Evolutionary conservation across 2,329 filamentous ascomycete genomes (phyloP), one percentile per base, ranked within the genome.

Genomic region (Cytospora piceae): DNA sequence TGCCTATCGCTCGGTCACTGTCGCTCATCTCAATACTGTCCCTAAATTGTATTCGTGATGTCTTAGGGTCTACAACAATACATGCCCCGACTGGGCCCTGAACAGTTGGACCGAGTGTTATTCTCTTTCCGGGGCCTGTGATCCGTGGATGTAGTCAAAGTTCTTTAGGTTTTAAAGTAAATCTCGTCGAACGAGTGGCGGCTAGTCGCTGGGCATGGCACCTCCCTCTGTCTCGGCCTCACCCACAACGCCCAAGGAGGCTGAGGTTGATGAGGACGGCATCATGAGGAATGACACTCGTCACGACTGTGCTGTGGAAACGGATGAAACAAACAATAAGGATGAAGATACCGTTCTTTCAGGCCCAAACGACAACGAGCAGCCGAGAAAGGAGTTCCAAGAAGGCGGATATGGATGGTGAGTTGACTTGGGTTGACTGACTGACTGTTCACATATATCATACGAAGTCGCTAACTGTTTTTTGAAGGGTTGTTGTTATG

Each of bases 401-500:
- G 84, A 88, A 70, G 85, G 85, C 51, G 85, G 86, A 27, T 88
- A 87, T 76, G 85, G 86, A 67, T 88, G 86, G 85, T 82, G 54
- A 66, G 78, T 64, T 32, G 15, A 27, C 22, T 29, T 14, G 24
- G 22, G 29, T 27, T 3, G 22, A 42, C 22, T 3, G 7, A 20
- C 46, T 49, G 46, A 11, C 4, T 24, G 46, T 7, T 24, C 46
- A 3, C 9, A 37, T 58, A 51, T 42, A 9, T 31, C 37, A 31
- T 49, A 62, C n/a, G 17, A 20, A 17, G 12, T 22, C 29, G 22
- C 61, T 67, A 49, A 69, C 49, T 22, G 24, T 15, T 29, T 11
- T 59, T 5, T 22, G 17, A 59, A 81, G 79, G 80, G 81, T 87
- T 27, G 86, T 87, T 62, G 82, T 86, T n/a, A 71, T 78, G 3